A percentile compares a stretch with the other conserved stretches of the same genome.
Evolutionary conservation across 2,329 filamentous ascomycete genomes (phyloP).

Genomic region (Arthroderma sp.): DNA sequence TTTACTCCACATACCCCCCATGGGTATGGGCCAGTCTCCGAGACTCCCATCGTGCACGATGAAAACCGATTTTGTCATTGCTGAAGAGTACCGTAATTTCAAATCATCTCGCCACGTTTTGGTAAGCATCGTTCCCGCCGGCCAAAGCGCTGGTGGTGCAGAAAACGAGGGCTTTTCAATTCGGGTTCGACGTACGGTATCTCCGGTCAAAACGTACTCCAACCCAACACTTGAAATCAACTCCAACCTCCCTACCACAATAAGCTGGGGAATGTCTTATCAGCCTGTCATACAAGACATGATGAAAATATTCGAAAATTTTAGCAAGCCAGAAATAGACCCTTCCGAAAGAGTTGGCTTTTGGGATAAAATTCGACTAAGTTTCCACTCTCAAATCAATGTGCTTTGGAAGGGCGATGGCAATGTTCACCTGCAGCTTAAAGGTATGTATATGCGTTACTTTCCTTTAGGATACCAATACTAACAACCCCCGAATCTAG

Average conservation of each 20-base stretch:
- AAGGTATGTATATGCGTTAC: constrained; percentile 42
- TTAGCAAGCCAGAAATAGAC: constrained; percentile 90
- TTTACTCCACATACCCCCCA: constrained; percentile 72
- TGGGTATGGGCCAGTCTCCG: constrained; percentile 66
- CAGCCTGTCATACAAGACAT: constrained; percentile 97
- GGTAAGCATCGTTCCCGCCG: constrained; percentile 71
- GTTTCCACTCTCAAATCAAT: constrained; percentile 81
- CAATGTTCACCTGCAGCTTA: constrained; percentile 84
- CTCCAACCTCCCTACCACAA: constrained; percentile 76
- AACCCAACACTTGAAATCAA: constrained; percentile 88
- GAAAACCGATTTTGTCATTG: constrained; percentile 84
- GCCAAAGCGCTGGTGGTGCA: constrained; percentile 42
- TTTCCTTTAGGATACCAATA: constrained; percentile 6
- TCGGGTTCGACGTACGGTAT: constrained; percentile 78
- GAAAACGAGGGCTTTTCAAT: constrained; percentile 59
- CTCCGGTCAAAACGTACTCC: constrained; percentile 91
- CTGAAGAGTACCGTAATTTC: constrained; percentile 74
- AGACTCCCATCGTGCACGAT: constrained; percentile 70
- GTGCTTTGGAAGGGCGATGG: constrained; percentile 91
- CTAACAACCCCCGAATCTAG: constrained; percentile 18
- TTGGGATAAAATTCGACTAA: constrained; percentile 95
- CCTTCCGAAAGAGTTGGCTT: constrained; percentile 89
- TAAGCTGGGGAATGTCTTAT: constrained; percentile 96
- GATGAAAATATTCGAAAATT: constrained; percentile 98
- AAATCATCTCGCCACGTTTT: constrained; percentile 68